Percentiles rank a stretch among this genome's conserved stretches.
Evolutionary conservation across 176 grass and related monocot genomes (phyloP).

Genomic region (Ensete ventricosum): DNA sequence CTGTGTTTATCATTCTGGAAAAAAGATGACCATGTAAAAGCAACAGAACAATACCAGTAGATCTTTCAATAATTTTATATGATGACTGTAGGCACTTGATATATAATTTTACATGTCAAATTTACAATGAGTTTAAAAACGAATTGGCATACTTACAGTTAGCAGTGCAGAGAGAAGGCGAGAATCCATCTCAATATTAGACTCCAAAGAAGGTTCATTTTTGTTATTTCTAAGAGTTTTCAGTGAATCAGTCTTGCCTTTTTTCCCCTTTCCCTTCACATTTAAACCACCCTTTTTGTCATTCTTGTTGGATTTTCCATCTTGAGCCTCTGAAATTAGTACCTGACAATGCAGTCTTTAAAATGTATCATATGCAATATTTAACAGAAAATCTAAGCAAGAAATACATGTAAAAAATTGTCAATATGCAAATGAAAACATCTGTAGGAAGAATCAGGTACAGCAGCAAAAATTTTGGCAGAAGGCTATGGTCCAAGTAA

Average conservation of each 20-base stretch:
- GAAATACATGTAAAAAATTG: background rate
- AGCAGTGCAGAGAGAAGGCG: conserved; percentile 79
- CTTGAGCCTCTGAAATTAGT: conserved; percentile 52
- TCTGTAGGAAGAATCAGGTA: no score
- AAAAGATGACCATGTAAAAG: no score
- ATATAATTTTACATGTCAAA: background rate
- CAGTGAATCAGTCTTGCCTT: conserved; percentile 32
- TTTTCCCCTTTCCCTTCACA: conserved; percentile 34
- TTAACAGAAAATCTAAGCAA: background rate
- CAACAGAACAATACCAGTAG: no score
- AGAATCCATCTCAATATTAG: conserved; percentile 86
- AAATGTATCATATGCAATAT: background rate
- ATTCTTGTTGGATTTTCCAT: conserved; percentile 35
- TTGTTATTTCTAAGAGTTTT: conserved; percentile 32
- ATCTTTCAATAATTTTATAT: no score
- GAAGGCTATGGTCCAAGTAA: no score
- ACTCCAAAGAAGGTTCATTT: conserved; percentile 30
- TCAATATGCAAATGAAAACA: background rate
- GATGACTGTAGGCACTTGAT: no score
- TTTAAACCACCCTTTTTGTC: conserved; percentile 45
- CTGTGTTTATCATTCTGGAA: no score
- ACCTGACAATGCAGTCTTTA: conserved; percentile 37
- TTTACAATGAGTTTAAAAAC: conserved; percentile 8
- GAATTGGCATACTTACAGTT: conserved; percentile 45
- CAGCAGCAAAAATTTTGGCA: no score